Percentiles rank a stretch among this genome's conserved stretches.
These are phyloP conservation scores for Tetrahymena thermophila DNA, from an alignment of 73 alveolate genomes.

Conservation along the genomic window DNA sequence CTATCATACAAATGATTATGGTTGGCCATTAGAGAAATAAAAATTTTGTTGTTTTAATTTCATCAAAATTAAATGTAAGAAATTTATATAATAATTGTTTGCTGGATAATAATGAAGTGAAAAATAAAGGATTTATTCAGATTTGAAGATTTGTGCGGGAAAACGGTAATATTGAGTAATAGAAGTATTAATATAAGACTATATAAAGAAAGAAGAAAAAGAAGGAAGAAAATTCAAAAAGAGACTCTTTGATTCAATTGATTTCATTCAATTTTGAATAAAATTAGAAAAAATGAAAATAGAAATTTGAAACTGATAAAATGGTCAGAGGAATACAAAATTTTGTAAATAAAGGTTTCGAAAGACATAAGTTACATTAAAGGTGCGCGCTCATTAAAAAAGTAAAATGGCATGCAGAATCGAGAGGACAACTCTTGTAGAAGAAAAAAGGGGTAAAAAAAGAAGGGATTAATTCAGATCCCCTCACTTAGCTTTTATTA, in stretches of 20 bases:
- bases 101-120: not conserved
- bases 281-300: not conserved
- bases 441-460: not conserved
- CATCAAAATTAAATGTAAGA: not conserved
- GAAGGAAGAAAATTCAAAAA: not conserved
- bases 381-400: not conserved
- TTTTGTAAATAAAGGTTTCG: not conserved
- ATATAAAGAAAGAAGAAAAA: not conserved
- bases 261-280: not conserved
- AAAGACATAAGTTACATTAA: not conserved
- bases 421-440: not conserved
- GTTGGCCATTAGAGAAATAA: not conserved
- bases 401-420: not conserved
- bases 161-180: not conserved
- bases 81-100: not conserved
- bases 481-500: not conserved
- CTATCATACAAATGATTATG: not conserved
- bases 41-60: not conserved
- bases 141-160: constrained; percentile 3
- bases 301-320: not conserved
- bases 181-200: not conserved
- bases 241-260: not conserved
- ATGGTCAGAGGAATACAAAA: not conserved
- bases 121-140: not conserved
- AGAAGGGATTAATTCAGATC: constrained; percentile 2